A percentile compares a stretch with the other conserved stretches of the same genome.
Evolutionary conservation across 2,329 filamentous ascomycete species (phyloP).

Genomic region (Alternaria infectoria): DNA sequence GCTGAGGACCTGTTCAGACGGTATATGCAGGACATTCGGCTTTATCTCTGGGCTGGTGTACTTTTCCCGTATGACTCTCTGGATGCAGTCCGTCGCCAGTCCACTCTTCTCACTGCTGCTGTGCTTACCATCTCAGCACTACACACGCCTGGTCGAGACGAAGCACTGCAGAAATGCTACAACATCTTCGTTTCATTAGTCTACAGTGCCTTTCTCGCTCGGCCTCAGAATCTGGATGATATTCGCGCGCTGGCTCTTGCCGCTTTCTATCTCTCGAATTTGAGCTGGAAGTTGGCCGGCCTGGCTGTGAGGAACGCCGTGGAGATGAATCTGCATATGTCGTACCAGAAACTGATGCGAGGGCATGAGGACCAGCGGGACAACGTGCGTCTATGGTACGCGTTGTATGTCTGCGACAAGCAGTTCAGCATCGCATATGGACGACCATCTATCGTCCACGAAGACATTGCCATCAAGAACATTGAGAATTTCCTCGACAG

Average conservation of each 20-base stretch:
- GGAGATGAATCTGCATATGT: constrained; percentile 50
- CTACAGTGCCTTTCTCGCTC: constrained; percentile 42
- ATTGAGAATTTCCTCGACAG: constrained; percentile 43
- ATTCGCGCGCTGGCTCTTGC: constrained; percentile 49
- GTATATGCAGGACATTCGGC: constrained; percentile 39
- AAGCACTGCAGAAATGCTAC: constrained; percentile 41
- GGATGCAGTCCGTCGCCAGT: constrained; percentile 36
- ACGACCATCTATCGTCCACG: constrained; percentile 50
- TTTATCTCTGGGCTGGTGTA: constrained; percentile 43
- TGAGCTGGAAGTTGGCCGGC: constrained; percentile 51
- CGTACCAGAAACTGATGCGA: constrained; percentile 44
- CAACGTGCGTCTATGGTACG: constrained; percentile 50
- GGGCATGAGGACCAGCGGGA: constrained; percentile 45
- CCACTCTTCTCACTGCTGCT: constrained; percentile 40
- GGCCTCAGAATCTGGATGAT: constrained; percentile 47
- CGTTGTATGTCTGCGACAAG: constrained; percentile 50
- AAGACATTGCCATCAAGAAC: constrained; percentile 47
- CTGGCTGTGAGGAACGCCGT: constrained; percentile 49
- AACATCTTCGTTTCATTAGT: constrained; percentile 41
- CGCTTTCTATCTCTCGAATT: constrained; percentile 50
- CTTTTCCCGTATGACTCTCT: constrained; percentile 39
- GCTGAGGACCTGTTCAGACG: constrained; percentile 40
- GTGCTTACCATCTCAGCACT: constrained; percentile 40
- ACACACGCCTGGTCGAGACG: constrained; percentile 36
- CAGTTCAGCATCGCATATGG: constrained; percentile 51